Base-by-base conservation (phyloP, 2,329 filamentous ascomycete species). In the Lachnellula suecica region DNA sequence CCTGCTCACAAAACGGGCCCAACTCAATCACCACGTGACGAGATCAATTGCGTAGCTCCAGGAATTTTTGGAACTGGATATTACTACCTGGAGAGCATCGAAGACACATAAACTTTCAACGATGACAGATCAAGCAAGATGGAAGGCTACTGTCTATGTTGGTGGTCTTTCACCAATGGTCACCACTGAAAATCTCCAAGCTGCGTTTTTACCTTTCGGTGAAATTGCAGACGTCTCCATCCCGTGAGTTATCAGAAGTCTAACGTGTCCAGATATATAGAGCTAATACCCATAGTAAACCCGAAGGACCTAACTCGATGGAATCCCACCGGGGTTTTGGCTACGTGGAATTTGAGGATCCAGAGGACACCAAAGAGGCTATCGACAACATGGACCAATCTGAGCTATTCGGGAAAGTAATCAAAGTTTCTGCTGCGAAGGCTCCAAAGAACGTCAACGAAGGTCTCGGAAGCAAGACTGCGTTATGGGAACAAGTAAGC, bases 381-480 rank as follows among this genome's bases (percentile, higher is more conserved):
- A 96, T 99, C 70, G 91, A 97, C 78, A 99, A 99, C 69, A 97
- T 99, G 93, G 91, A 99, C 68, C 91, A 96, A 70, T 88, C 92
- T 55, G 93, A 97, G 73, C 82, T 99, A 42, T 97, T 93, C 68
- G 95, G 94, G 10, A 84, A 90, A 54, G 87, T 94, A 13, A 87
- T 99, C 69, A 96, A 92, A 70, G 93, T 97, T 47, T 92, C 91
- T 41, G 82, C 88, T 50, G 95, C 95, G 40, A 99, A 96, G 71
- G 84, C 90, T 27, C 91, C 94, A 57, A 97, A 96, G 77, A 90
- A 90, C 63, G 82, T 84, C 45, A 89, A 89, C 48, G 91, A 96
- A 69, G 91, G 92, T 1, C 71, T 99, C 41, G 92, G 93, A 22
- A 96, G 91, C 75, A 95, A 91, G 72, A 96, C 88, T 41, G 95